Conservation (phyloP, 306 rosid genomes). For the Ceratonia siliqua region DNA sequence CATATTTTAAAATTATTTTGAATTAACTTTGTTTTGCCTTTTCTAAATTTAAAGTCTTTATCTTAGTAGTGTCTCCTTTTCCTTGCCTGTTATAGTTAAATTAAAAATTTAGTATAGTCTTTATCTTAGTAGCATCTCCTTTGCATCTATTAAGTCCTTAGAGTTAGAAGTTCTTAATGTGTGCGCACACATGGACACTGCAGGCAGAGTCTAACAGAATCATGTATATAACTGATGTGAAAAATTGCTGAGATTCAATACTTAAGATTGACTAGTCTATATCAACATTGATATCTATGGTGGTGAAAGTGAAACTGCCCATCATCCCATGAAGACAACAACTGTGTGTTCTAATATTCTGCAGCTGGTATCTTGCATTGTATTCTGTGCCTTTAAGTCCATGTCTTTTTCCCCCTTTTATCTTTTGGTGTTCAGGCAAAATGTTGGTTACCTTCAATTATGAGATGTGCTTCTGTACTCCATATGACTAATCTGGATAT, state of each 20-base stretch:
- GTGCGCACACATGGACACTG: neutral
- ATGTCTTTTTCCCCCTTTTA: neutral
- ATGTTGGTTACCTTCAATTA: neutral
- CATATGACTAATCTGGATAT: neutral
- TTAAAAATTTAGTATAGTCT: no score
- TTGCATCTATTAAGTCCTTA: neutral
- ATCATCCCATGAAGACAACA: conserved; percentile 14
- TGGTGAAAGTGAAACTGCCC: neutral
- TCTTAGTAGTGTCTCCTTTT: neutral
- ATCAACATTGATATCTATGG: neutral
- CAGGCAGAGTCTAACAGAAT: neutral
- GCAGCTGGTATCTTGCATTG: conserved; percentile 3
- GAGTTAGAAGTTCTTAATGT: neutral
- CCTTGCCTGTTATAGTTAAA: no score
- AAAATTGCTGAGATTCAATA: neutral
- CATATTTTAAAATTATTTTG: neutral
- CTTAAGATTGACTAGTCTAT: neutral
- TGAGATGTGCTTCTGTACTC: neutral
- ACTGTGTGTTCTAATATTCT: conserved; percentile 6
- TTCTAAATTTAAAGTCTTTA: neutral
- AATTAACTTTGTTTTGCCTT: neutral
- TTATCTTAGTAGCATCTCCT: neutral
- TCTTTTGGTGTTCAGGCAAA: conserved; percentile 2
- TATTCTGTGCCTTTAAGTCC: neutral
- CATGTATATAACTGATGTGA: neutral